Percentiles rank a stretch among this genome's conserved stretches.
Evolutionary conservation across 116 monocot genomes (phyloP).

Genomic region (Phalaenopsis hybrid): DNA sequence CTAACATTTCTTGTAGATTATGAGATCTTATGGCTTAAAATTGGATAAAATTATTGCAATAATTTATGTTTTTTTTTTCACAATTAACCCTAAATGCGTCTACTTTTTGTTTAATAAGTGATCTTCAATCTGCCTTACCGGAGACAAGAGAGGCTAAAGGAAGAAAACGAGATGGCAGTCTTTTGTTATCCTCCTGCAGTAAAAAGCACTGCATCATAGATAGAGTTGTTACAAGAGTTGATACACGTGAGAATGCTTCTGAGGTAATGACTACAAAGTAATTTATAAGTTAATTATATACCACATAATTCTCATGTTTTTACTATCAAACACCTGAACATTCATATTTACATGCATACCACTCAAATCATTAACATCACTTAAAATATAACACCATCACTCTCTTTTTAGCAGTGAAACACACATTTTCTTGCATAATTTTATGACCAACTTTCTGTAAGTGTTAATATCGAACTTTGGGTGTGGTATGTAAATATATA

Average conservation of each 20-base stretch:
- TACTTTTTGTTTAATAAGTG: slow-evolving; percentile 27
- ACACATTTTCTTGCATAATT: no score
- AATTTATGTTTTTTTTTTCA: not conserved
- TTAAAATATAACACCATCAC: no score
- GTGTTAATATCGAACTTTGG: no score
- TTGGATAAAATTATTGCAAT: not conserved
- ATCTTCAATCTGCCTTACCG: slow-evolving; percentile 27
- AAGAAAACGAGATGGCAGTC: slow-evolving; percentile 64
- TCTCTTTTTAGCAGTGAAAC: no score
- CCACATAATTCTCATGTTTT: no score
- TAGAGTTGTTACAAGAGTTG: not conserved
- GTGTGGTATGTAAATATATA: no score
- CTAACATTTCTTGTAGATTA: not conserved
- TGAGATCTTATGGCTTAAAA: not conserved
- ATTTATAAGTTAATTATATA: not conserved
- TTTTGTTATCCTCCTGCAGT: slow-evolving; percentile 33
- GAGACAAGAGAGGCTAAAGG: slow-evolving; percentile 29
- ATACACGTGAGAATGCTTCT: not conserved
- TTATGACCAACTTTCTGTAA: no score
- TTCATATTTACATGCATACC: no score
- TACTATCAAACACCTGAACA: no score
- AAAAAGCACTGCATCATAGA: slow-evolving; percentile 44
- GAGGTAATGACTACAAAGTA: not conserved
- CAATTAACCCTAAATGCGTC: not conserved
- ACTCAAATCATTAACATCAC: no score